Evolutionary conservation across 495 filamentous ascomycete genomes (phyloP).

Genomic region (Usnea hakonensis): DNA sequence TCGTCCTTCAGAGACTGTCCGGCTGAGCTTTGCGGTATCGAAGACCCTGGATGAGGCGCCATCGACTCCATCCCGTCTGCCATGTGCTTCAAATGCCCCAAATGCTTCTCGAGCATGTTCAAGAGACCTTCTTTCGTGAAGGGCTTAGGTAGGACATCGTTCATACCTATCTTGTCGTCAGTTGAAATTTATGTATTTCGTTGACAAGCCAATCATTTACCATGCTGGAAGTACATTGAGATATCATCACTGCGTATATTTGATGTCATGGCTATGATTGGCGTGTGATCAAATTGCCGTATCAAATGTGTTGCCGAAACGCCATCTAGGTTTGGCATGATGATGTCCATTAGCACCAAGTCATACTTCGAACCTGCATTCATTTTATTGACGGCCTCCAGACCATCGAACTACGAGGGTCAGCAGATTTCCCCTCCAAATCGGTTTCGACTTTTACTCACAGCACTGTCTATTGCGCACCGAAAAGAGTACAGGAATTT

Average conservation of each 20-base stretch:
- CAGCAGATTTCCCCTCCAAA: constrained; percentile 10
- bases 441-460: constrained; percentile 42
- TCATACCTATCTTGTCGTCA: constrained; percentile 67
- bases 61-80: constrained; percentile 50
- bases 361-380: constrained; percentile 78
- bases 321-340: constrained; percentile 94
- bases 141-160: constrained; percentile 92
- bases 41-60: constrained; percentile 37
- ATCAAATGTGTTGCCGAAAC: constrained; percentile 92
- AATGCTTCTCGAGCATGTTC: constrained; percentile 80
- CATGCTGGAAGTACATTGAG: constrained; percentile 92
- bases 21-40: constrained; percentile 41
- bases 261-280: constrained; percentile 97
- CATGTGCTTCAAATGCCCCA: constrained; percentile 65
- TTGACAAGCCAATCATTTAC: constrained; percentile 45
- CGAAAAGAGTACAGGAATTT: constrained; percentile 88
- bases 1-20: constrained; percentile 69
- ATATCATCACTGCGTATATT: constrained; percentile 97
- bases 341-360: constrained; percentile 96
- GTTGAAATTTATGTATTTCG: constrained; percentile 8
- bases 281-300: constrained; percentile 78
- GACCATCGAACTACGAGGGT: constrained; percentile 65
- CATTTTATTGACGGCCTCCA: constrained; percentile 90
- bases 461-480: constrained; percentile 84
- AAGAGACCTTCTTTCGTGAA: constrained; percentile 95